Evolutionary conservation across 768 basidiomycete genomes (phyloP).

Genomic region (Lentinus brumalis): DNA sequence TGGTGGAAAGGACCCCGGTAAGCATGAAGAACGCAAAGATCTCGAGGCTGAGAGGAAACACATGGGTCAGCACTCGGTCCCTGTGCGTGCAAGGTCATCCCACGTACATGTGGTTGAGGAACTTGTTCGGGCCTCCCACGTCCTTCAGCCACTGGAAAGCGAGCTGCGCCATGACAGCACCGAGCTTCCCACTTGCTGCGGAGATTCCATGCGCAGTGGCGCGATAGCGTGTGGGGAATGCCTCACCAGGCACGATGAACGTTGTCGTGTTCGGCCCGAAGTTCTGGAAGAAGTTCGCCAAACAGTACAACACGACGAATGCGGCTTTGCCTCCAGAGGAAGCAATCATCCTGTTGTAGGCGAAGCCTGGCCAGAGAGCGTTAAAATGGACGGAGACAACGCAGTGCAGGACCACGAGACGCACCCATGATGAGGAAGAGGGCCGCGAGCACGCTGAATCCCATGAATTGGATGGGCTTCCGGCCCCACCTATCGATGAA

Average conservation of each 20-base stretch:
- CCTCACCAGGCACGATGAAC: slow-evolving; percentile 47
- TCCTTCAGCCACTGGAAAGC: slow-evolving; percentile 40
- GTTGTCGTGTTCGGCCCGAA: slow-evolving; percentile 48
- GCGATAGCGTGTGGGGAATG: slow-evolving; percentile 48
- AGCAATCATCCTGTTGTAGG: slow-evolving; percentile 30
- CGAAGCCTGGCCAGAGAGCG: slow-evolving; percentile 25
- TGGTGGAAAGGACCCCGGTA: slow-evolving; percentile 42
- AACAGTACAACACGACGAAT: slow-evolving; percentile 42
- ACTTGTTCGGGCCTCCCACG: slow-evolving; percentile 34
- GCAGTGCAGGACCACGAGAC: not conserved
- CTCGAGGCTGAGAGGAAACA: slow-evolving; percentile 33
- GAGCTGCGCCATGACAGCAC: slow-evolving; percentile 44
- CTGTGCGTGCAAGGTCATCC: not conserved
- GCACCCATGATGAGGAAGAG: slow-evolving; percentile 36
- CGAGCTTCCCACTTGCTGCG: slow-evolving; percentile 46
- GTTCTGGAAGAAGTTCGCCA: slow-evolving; percentile 47
- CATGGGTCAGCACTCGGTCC: not conserved
- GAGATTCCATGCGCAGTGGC: slow-evolving; percentile 47
- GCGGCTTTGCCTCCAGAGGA: slow-evolving; percentile 27
- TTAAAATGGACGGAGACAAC: not conserved
- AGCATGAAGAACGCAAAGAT: slow-evolving; percentile 52
- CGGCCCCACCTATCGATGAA: slow-evolving; percentile 43
- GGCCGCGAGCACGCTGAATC: slow-evolving; percentile 37
- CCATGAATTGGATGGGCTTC: slow-evolving; percentile 42
- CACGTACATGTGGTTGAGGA: slow-evolving; percentile 37